Conservation (phyloP, 129 eudicot species). For the Calendula officinalis region DNA sequence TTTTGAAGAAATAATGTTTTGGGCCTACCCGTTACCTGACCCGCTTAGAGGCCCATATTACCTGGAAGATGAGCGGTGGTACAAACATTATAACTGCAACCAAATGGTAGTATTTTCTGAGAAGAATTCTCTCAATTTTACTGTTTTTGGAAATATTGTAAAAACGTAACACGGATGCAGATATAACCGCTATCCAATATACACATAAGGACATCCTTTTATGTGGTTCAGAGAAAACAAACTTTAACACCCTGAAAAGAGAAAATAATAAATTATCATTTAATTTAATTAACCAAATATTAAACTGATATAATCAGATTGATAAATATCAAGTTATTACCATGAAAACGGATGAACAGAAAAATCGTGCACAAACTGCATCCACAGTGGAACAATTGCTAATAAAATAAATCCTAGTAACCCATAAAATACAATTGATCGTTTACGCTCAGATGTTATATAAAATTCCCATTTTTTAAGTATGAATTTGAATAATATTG, state of each 20-base stretch:
- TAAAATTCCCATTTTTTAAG: constrained; percentile 31
- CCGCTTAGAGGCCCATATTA: constrained; percentile 19
- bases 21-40: constrained; percentile 5
- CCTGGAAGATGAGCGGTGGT: constrained; percentile 94
- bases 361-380: constrained; percentile 78
- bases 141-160: constrained; percentile 83
- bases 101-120: constrained; percentile 92
- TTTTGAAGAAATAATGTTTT: neutral
- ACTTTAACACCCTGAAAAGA: constrained; percentile 63
- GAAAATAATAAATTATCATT: neutral
- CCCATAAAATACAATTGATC: constrained; percentile 55
- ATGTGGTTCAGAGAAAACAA: constrained; percentile 84
- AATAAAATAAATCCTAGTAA: constrained; percentile 46
- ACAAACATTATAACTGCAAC: constrained; percentile 89
- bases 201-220: constrained; percentile 77
- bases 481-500: constrained; percentile 53
- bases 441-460: constrained; percentile 35
- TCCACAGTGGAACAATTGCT: constrained; percentile 70
- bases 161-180: constrained; percentile 60
- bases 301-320: neutral
- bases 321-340: constrained; percentile 28
- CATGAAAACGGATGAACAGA: constrained; percentile 70
- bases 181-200: constrained; percentile 81
- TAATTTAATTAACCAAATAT: constrained; percentile 1
- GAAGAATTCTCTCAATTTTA: constrained; percentile 92